Evolutionary conservation across 768 basidiomycete genomes (phyloP).

Genomic region (Pleurotus tuber-regium): DNA sequence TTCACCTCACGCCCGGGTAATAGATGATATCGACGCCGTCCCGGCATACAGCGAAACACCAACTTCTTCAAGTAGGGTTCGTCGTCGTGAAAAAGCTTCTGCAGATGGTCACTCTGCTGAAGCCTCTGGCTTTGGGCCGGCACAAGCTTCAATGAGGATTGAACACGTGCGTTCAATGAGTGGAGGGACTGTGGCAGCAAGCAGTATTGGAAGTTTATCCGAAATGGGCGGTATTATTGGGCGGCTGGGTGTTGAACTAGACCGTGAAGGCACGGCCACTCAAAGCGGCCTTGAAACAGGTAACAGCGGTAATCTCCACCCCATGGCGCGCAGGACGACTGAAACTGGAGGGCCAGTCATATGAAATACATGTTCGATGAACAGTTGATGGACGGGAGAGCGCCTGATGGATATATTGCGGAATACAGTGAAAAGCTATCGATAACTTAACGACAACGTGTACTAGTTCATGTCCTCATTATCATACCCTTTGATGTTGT

Average conservation of each 20-base stretch:
- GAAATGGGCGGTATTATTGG: neutral
- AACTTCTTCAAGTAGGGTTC: neutral
- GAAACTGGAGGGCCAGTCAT: neutral
- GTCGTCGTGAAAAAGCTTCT: conserved; percentile 1
- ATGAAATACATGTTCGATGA: neutral
- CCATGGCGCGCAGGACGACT: neutral
- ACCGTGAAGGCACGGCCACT: conserved; percentile 2
- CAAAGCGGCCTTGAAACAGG: conserved; percentile 8
- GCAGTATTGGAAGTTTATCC: conserved; percentile 1
- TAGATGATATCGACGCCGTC: neutral
- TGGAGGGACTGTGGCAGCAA: neutral
- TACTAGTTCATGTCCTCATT: too few species aligned
- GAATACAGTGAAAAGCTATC: too few species aligned
- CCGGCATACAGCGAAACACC: conserved; percentile 1
- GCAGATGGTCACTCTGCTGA: neutral
- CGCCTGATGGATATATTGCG: too few species aligned
- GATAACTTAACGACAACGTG: too few species aligned
- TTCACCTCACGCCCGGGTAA: neutral
- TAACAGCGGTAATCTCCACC: neutral
- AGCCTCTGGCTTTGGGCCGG: neutral
- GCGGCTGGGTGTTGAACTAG: neutral
- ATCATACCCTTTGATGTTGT: too few species aligned
- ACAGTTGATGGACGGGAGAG: neutral
- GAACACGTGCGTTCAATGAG: neutral
- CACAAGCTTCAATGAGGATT: neutral